Conservation (phyloP, 2,329 filamentous ascomycete genomes). For the Penicillium sp. region DNA sequence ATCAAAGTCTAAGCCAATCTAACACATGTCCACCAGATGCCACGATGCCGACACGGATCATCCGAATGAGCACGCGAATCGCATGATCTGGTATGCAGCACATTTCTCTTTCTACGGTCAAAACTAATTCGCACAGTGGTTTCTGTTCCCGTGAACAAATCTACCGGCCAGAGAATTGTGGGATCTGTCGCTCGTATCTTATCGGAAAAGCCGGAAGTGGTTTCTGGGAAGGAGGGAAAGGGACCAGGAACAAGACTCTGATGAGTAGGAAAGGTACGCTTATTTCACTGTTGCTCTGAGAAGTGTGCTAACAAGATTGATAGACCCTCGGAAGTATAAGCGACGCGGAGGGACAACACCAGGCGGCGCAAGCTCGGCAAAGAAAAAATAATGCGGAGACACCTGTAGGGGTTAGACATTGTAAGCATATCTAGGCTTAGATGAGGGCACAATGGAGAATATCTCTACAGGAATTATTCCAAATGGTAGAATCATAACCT, state of each 20-base stretch:
- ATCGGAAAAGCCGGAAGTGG: constrained; percentile 70
- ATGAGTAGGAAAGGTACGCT: constrained; percentile 71
- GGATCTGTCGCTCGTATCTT: constrained; percentile 72
- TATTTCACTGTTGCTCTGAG: not conserved
- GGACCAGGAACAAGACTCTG: constrained; percentile 70
- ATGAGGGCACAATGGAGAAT: not conserved
- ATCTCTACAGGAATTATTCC: not conserved
- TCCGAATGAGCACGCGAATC: constrained; percentile 77
- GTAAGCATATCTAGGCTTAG: not conserved
- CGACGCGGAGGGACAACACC: constrained; percentile 55
- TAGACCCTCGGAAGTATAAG: constrained; percentile 74
- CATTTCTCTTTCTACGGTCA: not conserved
- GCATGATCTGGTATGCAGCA: constrained; percentile 72
- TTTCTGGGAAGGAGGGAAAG: constrained; percentile 88
- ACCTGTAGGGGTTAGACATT: not conserved
- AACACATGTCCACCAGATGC: constrained; percentile 56
- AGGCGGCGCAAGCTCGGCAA: constrained; percentile 34
- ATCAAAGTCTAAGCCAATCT: not conserved
- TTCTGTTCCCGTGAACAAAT: constrained; percentile 81
- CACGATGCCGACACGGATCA: constrained; percentile 76
- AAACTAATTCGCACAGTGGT: constrained; percentile 48
- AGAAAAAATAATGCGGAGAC: constrained; percentile 31
- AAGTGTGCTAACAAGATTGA: constrained; percentile 10
- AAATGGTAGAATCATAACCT: not conserved
- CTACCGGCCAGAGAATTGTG: constrained; percentile 76